Percentiles rank a stretch among this genome's conserved stretches.
These are phyloP conservation scores for Cornus kousa DNA, from an alignment of 148 eudicot genomes.

Conservation along the genomic window DNA sequence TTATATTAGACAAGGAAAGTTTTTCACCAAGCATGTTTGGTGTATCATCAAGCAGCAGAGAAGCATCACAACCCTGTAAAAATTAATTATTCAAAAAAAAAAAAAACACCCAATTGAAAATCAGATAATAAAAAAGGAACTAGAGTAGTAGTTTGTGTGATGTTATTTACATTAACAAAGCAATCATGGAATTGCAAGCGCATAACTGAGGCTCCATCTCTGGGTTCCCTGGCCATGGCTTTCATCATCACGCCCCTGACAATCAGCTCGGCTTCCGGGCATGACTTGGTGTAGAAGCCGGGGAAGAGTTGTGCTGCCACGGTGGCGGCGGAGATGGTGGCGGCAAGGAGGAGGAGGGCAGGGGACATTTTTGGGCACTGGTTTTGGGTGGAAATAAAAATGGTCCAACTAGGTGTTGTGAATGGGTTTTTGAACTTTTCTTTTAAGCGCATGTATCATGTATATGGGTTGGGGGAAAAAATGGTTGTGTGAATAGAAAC, in stretches of 20 bases:
- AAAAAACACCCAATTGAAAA: background rate
- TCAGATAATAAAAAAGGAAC: too few relatives aligned
- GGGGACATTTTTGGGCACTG: constrained; percentile 24
- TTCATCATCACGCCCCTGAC: constrained; percentile 46
- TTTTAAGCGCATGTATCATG: background rate
- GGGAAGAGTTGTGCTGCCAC: constrained; percentile 32
- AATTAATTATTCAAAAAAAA: background rate
- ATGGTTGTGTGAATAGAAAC: background rate
- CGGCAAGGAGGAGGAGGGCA: constrained; percentile 23
- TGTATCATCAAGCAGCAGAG: constrained; percentile 81
- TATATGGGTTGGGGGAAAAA: background rate
- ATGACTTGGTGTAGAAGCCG: constrained; percentile 54
- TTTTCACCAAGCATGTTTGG: constrained; percentile 83
- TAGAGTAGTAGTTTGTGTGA: background rate
- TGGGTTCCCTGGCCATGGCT: constrained; percentile 64
- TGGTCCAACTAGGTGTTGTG: background rate
- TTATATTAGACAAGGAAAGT: constrained; percentile 62
- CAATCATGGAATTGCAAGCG: constrained; percentile 95
- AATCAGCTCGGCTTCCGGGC: constrained; percentile 65
- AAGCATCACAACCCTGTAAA: constrained; percentile 88
- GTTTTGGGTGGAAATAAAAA: background rate
- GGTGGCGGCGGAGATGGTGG: background rate
- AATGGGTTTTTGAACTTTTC: background rate
- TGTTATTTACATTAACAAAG: constrained; percentile 66
- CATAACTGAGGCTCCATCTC: constrained; percentile 88